These are phyloP conservation scores for Primulina tabacum DNA, from an alignment of 257 asterid species.

Conservation along the genomic window DNA sequence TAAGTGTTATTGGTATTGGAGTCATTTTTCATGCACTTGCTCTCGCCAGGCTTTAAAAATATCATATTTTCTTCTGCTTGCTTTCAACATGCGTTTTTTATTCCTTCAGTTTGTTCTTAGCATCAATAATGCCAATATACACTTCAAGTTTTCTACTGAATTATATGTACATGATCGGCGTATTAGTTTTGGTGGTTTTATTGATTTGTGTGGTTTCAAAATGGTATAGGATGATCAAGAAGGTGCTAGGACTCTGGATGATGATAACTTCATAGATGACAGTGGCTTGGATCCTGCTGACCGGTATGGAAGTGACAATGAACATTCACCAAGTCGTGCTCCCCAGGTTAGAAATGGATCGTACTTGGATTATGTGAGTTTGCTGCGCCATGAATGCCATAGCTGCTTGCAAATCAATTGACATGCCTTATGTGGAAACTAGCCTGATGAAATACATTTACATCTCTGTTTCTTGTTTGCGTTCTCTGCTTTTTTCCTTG, in stretches of 20 bases:
- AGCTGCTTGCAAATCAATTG: background rate
- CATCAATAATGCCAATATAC: background rate
- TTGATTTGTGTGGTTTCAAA: slow-evolving; percentile 15
- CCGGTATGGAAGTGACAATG: slow-evolving; percentile 57
- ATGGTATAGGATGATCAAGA: slow-evolving; percentile 65
- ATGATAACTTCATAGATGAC: slow-evolving; percentile 88
- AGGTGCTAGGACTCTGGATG: slow-evolving; percentile 58
- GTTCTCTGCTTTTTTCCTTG: background rate
- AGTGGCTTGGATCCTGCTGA: slow-evolving; percentile 73
- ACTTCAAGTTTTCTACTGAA: background rate
- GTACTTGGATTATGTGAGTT: slow-evolving; percentile 1
- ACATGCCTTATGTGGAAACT: slow-evolving; percentile 5
- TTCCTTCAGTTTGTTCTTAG: background rate
- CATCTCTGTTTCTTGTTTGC: background rate
- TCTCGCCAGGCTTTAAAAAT: slow-evolving; percentile 39
- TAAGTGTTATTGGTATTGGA: background rate
- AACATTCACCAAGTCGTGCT: slow-evolving; percentile 64
- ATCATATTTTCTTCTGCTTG: background rate
- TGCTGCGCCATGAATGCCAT: background rate
- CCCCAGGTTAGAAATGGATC: slow-evolving; percentile 52
- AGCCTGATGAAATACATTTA: slow-evolving; percentile 3
- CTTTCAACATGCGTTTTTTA: background rate
- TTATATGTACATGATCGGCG: background rate
- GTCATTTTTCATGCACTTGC: background rate
- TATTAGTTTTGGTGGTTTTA: slow-evolving; percentile 10